These are phyloP conservation scores for Bipolaris victoriae DNA, from an alignment of 2,329 filamentous ascomycete genomes.

Conservation along the genomic window DNA sequence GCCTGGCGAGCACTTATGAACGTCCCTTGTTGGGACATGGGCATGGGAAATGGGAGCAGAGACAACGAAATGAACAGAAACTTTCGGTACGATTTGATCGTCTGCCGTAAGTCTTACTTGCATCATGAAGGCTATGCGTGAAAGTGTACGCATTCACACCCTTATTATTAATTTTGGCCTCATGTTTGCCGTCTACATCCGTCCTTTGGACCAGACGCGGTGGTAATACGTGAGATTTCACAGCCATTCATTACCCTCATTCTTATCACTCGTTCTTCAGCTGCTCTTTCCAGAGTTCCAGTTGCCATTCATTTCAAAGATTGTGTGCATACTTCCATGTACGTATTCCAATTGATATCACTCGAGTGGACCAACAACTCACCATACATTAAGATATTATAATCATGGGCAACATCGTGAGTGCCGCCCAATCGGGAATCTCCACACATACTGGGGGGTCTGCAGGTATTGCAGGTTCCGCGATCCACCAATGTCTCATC, in stretches of 20 bases:
- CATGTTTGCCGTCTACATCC: background rate
- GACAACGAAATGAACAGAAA: too few species aligned
- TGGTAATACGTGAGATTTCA: background rate
- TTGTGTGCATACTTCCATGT: background rate
- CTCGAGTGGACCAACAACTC: background rate
- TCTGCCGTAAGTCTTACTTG: too few species aligned
- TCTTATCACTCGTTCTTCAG: background rate
- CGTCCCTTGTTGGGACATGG: background rate
- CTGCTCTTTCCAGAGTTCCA: background rate
- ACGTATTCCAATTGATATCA: background rate
- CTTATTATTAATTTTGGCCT: background rate
- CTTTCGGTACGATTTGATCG: too few species aligned
- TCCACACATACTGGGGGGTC: background rate
- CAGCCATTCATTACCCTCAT: background rate
- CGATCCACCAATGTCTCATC: slow-evolving; percentile 37
- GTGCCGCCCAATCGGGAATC: background rate
- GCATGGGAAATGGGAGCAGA: background rate
- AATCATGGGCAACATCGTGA: slow-evolving; percentile 39
- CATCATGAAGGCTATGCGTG: too few species aligned
- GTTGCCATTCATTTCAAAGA: background rate
- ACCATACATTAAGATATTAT: background rate
- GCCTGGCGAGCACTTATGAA: too few species aligned
- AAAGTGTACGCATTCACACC: background rate
- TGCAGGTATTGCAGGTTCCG: slow-evolving; percentile 23
- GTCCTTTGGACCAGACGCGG: too few species aligned